Base-by-base conservation (phyloP, 768 basidiomycete species). In the Suillus brevipes region DNA sequence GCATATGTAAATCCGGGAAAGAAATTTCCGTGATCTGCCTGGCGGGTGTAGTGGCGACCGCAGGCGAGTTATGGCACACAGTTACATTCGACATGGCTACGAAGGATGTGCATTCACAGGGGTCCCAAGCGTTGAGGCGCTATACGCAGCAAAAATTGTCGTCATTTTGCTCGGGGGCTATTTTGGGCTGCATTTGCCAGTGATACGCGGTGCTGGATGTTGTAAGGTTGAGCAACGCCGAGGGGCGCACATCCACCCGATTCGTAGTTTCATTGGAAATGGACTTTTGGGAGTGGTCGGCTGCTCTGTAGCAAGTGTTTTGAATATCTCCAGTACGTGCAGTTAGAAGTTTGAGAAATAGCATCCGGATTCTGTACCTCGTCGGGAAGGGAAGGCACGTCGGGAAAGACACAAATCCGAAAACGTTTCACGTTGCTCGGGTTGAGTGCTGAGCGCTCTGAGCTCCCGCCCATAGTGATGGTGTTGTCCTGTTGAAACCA, bases 81-180 rank as follows among this genome's bases (percentile, higher is more conserved):
- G 16, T 62, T 25, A 36, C 36, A 31, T 37, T 40, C 37, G 16
- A n/a, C 57, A 63, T 63, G 25, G 37, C 56, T 36, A 57, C 40
- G 50, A 38, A 34, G 31, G 18, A 4, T 59, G 25, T 25, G 57
- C 14, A 20, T 31, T 10, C 40, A 8, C 8, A 18, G 16, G 1
- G n/a, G 36, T 23, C 3, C 25, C 40, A 3, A 14, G 23, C 25
- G 2, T 63, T 42, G 37, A 42, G 37, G 57, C 25, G 37, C 62
- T 61, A 63, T 63, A 59, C 58, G 57, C 62, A 63, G 25, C 13
- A n/a, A 6, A 38, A 18, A 31, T 12, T 8, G 12, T 28, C 58
- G 10, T 20, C 12, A 42, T 31, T 31, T 42, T 59, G 23, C 4
- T 42, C 38, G 37, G 52, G 16, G 6, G 56, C 56, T 58, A 58